Base-by-base conservation (phyloP, 2,329 filamentous ascomycete species). In the Ceratocystiopsis sp. region DNA sequence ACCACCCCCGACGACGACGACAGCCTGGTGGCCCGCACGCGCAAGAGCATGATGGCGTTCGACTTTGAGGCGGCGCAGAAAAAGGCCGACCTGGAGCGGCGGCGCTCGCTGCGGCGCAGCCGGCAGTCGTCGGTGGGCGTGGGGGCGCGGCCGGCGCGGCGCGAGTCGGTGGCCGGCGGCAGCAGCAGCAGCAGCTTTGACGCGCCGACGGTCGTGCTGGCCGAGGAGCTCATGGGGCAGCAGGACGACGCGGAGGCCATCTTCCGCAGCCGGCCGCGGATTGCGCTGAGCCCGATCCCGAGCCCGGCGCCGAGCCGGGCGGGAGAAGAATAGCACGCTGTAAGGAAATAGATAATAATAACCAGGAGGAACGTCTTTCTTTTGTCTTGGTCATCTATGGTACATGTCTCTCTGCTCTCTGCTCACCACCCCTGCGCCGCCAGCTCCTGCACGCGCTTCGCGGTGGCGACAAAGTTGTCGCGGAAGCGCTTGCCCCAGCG, bases 221-320 rank as follows among this genome's bases (percentile, higher is more conserved):
- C 71, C 0, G 80, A 89, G 54, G 72, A 79, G 49, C 61, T 93
- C 36, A 77, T 93, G 45, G 59, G 52, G 25, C 69, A 69, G 15
- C 70, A 78, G 43, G 78, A 84, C 50, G 84, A 93, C 47, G 82
- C 85, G 58, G 80, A 82, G 46, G 80, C 79, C 21, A 79, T 94
- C 1, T 95, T 95, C 57, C 84, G 79, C 61, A 87, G 83, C 49
- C 63, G 87, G 50, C 87, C 87, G 0, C 81, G 78, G 58, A 75
- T 95, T 50, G 78, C 79, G 49, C 73, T 74, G 12, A 93, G 85
- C 57, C 85, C 86, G 2, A 57, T 76, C 3, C 62, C 65, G 10
- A 71, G 65, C 44, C 71, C 71, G 15, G 41, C 45, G 8, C 36
- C 15, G n/a, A 37, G 33, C 13, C 33, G n/a, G 35, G 40, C 19